Evolutionary conservation across 495 filamentous ascomycete species (phyloP), one percentile per base, ranked within the genome.

Genomic region (Penicillium cataractarum): DNA sequence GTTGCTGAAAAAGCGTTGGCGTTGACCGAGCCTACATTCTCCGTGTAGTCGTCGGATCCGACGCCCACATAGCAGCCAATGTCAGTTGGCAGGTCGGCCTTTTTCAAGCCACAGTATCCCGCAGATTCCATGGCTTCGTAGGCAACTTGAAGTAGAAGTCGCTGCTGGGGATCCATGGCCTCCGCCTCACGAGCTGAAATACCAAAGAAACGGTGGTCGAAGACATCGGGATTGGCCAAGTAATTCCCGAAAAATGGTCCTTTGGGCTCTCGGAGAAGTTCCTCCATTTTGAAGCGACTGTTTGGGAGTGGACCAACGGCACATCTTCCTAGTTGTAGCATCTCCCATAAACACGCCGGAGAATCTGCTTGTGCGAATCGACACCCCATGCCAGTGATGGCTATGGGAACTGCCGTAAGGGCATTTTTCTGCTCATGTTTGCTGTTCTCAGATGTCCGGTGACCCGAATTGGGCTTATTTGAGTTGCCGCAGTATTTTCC

Each of bases 41-140:
- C 65, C 10, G 64, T 51, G 39, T 78, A 78, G 27, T 80, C 74
- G 1, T 46, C 56, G 1, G 58, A 31, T 27, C 65, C 58, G 9
- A 71, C 71, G 6, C 76, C 78, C 24, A 82, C 21, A 54, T 68
- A 77, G 48, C 78, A 71, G 5, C 71, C 72, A 22, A 71, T 61
- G 19, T 68, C 50, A 6, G 15, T 29, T 17, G 50, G 50, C 22
- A 53, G 24, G 8, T 29, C 9, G 5, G 17, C 29, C 29, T 29
- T 29, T 13, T 26, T 56, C 31, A 37, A 22, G 13, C 53, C 32
- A 24, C 29, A 19, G 10, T 56, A 56, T 19, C 53, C 53, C 12
- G 53, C 29, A 21, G 29, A 24, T n/a, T 56, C 53, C n/a, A 56
- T 35, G 3, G 53, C 33, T 56, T 39, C 19, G 24, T 21, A 48